Percentiles rank a stretch among this genome's conserved stretches.
phyloP scores from a whole-genome alignment of 2,329 filamentous ascomycete genomes.

The Neofusicoccum sp. region DNA sequence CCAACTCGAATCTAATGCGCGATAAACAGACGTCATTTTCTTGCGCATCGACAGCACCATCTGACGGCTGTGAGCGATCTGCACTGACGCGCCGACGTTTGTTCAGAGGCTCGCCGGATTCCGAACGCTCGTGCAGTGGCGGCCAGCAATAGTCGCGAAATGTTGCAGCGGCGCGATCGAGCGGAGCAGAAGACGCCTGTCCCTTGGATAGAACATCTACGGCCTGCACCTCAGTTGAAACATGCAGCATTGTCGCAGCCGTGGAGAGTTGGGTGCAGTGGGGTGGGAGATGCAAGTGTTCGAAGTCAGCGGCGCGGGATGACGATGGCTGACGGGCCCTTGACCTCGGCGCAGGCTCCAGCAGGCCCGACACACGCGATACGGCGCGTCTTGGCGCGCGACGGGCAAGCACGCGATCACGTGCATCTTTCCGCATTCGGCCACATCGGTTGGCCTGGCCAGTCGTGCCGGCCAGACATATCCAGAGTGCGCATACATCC shows the following conservation, averaged over 20 bases:
- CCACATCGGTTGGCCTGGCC: no score
- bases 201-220: neutral
- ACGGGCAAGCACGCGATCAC: neutral
- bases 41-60: neutral
- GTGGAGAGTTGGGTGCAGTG: neutral
- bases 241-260: neutral
- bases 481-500: neutral
- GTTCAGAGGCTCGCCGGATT: slow-evolving; percentile 1
- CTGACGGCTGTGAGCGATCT: neutral
- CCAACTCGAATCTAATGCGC: neutral
- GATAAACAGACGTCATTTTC: neutral
- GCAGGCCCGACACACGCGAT: neutral
- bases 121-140: neutral
- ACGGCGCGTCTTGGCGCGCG: neutral
- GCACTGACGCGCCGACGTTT: slow-evolving; percentile 3
- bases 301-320: neutral
- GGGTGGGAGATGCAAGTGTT: neutral
- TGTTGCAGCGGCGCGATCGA: neutral
- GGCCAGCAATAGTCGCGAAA: slow-evolving; percentile 7
- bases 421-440: neutral
- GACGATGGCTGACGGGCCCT: neutral
- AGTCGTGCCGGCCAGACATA: no score
- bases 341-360: neutral
- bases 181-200: neutral
- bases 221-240: neutral